These are phyloP conservation scores for Russula olivacea DNA, from an alignment of 768 basidiomycete genomes.

Conservation along the genomic window DNA sequence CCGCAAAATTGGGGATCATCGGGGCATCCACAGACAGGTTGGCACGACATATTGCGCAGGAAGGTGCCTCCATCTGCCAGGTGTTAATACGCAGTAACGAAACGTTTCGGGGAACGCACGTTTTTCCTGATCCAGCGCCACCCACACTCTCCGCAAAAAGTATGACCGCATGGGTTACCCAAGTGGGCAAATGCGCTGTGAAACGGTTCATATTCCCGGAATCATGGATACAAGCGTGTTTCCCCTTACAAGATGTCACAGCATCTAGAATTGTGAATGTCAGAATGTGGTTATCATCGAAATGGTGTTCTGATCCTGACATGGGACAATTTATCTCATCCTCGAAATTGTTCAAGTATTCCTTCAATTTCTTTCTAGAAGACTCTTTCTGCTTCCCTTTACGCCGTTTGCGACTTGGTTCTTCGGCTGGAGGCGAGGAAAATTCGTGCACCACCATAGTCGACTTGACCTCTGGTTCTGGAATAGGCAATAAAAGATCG, in stretches of 20 bases:
- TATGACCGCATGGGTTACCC: constrained; percentile 70
- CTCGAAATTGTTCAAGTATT: constrained; percentile 46
- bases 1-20: constrained; percentile 58
- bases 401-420: constrained; percentile 26
- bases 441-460: constrained; percentile 12
- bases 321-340: constrained; percentile 67
- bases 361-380: constrained; percentile 27
- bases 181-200: constrained; percentile 55
- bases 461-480: constrained; percentile 1
- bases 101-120: constrained; percentile 34
- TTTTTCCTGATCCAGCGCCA: constrained; percentile 52
- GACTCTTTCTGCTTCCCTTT: constrained; percentile 43
- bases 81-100: constrained; percentile 6
- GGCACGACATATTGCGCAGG: constrained; percentile 58
- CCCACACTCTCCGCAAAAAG: constrained; percentile 62
- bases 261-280: constrained; percentile 42
- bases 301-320: constrained; percentile 34
- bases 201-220: constrained; percentile 1
- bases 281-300: not conserved
- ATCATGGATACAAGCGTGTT: constrained; percentile 5
- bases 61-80: constrained; percentile 38
- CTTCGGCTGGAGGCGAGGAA: not conserved
- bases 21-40: constrained; percentile 37
- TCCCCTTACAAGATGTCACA: constrained; percentile 58
- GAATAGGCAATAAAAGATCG: not conserved